Base-by-base conservation (phyloP, 176 grass and related monocot species). In the Musa itinerans region DNA sequence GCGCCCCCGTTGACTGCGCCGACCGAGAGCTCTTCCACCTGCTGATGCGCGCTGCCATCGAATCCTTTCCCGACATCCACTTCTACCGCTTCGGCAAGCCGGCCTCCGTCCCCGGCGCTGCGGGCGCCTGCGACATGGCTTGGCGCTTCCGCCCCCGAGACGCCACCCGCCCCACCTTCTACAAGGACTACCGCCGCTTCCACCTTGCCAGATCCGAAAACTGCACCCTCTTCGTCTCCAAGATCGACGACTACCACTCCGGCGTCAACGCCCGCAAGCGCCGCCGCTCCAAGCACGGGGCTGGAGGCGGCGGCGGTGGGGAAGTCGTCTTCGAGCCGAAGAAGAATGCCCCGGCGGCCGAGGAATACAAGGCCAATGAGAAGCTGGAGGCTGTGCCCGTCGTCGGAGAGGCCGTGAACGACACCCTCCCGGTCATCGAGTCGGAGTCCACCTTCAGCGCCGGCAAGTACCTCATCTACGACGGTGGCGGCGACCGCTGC, bases 41-140 rank as follows among this genome's bases (percentile, higher is more conserved):
- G 53, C 82, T 97, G 78, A 97, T 93, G 90, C 83, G 82, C 65
- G 61, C 86, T 71, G 76, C 94, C 52, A 97, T 97, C 75, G 88
- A 92, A 83, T 52, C 26, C 52, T 90, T 91, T 75, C 84, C 82
- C 4, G 90, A 91, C 82, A 78, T 89, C 63, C 90, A 93, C 65
- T 90, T 97, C 83, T 97, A 93, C 54, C 88, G 90, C 68, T 97
- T 97, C 72, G 90, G 90, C 63, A 88, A 75, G 59, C 90, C 94
- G 6, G 87, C 84, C 15, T 58, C 81, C n/a, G 94, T 84, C 72
- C 57, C 81, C 54, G 83, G 74, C 15, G 87, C 85, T 72, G 69
- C 80, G 79, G 86, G 64, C 76, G 76, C 63, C 59, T 97, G 94
- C 63, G 94, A 97, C 75, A 85, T 97, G 67, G 90, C 94, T 50